phyloP scores from a whole-genome alignment of 2,329 filamentous ascomycete species.

The Paraconiothyrium brasiliense region DNA sequence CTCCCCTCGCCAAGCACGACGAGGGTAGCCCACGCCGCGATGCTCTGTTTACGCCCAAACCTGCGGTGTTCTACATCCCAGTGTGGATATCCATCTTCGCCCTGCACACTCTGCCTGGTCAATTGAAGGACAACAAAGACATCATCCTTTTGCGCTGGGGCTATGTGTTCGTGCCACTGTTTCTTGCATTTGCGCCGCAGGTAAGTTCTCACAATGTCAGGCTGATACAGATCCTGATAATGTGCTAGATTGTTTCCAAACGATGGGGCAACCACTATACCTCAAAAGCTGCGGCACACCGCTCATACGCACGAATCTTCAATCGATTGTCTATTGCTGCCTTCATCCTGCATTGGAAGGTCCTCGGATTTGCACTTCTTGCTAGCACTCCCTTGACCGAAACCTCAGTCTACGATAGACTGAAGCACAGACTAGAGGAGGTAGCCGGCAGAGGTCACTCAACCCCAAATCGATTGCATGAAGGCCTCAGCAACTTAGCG shows the following conservation, averaged over 20 bases:
- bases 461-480: conserved; percentile 35
- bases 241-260: conserved; percentile 52
- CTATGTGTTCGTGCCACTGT: conserved; percentile 43
- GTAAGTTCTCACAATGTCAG: conserved; percentile 22
- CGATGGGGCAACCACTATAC: conserved; percentile 60
- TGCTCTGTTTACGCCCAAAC: conserved; percentile 46
- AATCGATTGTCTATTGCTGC: conserved; percentile 57
- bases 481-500: conserved; percentile 34
- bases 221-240: conserved; percentile 21
- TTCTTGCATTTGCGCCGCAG: conserved; percentile 48
- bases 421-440: conserved; percentile 45
- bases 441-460: conserved; percentile 57
- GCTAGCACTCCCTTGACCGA: conserved; percentile 60
- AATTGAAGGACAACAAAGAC: conserved; percentile 34
- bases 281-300: conserved; percentile 51
- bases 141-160: conserved; percentile 35
- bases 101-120: conserved; percentile 51
- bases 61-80: conserved; percentile 48
- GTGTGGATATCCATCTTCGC: conserved; percentile 59
- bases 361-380: conserved; percentile 55
- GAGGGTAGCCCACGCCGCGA: conserved; percentile 39
- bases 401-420: conserved; percentile 46
- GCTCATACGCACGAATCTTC: conserved; percentile 59
- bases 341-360: conserved; percentile 57
- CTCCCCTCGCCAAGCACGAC: conserved; percentile 59